A percentile compares a stretch with the other conserved stretches of the same genome.
These are phyloP conservation scores for Paraconiothyrium brasiliense DNA, from an alignment of 2,329 filamentous ascomycete genomes.

Conservation along the genomic window DNA sequence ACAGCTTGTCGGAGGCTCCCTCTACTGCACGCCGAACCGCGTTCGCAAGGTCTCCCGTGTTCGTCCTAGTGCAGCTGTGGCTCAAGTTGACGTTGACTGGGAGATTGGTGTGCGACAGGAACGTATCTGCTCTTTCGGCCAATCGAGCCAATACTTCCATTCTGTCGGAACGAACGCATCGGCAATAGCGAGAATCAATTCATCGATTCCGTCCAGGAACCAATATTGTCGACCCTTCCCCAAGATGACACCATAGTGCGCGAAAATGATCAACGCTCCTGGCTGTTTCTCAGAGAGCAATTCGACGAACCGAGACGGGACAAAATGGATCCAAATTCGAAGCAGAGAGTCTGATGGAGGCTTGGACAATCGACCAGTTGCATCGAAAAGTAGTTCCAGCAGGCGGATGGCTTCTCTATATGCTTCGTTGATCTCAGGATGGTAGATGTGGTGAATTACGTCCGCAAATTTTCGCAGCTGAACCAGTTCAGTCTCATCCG, in stretches of 20 bases:
- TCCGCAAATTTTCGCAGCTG: constrained; percentile 24
- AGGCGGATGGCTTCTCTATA: constrained; percentile 23
- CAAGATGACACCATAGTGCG: constrained; percentile 42
- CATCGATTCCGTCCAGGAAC: constrained; percentile 25
- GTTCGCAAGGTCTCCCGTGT: constrained; percentile 13
- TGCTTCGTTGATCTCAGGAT: constrained; percentile 26
- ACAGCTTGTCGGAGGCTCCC: neutral
- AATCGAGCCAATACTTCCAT: constrained; percentile 30
- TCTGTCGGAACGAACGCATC: constrained; percentile 25
- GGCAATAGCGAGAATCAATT: constrained; percentile 23
- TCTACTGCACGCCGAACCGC: neutral
- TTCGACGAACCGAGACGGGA: constrained; percentile 26
- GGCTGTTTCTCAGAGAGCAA: constrained; percentile 32
- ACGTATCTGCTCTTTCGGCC: constrained; percentile 26
- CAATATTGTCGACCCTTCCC: constrained; percentile 21
- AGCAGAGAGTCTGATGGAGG: constrained; percentile 23
- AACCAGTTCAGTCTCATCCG: constrained; percentile 19
- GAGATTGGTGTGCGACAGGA: constrained; percentile 5
- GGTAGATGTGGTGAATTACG: constrained; percentile 21
- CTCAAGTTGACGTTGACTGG: constrained; percentile 7
- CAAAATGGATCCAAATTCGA: constrained; percentile 23
- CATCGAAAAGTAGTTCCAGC: constrained; percentile 22
- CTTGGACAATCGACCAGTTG: neutral
- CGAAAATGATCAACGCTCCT: constrained; percentile 39
- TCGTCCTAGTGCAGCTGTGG: neutral